These are phyloP conservation scores for Leptodontidium sp. DNA, from an alignment of 2,329 filamentous ascomycete genomes.

Conservation along the genomic window DNA sequence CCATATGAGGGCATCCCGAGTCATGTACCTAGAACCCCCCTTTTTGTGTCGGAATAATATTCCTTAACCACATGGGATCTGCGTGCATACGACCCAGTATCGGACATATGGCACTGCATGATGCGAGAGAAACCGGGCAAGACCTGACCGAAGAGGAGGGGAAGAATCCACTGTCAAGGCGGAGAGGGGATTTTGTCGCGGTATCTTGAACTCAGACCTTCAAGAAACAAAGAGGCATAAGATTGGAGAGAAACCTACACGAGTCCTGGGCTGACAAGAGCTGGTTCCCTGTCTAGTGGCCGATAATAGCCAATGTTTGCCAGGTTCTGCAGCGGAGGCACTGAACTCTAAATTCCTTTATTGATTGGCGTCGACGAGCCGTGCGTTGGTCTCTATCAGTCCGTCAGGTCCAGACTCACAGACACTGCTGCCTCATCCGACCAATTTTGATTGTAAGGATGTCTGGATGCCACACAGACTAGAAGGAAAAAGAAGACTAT, in stretches of 20 bases:
- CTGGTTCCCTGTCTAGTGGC: slow-evolving; percentile 9
- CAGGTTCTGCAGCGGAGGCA: slow-evolving; percentile 2
- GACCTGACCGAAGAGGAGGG: neutral
- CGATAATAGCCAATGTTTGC: neutral
- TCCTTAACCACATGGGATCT: slow-evolving; percentile 1
- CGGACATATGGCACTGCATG: slow-evolving; percentile 7
- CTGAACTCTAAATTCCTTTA: slow-evolving; percentile 8
- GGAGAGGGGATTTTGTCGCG: slow-evolving; percentile 3
- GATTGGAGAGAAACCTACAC: slow-evolving; percentile 1
- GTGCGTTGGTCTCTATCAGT: slow-evolving; percentile 7
- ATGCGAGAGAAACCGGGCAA: neutral
- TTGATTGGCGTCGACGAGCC: slow-evolving; percentile 11
- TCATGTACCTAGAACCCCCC: slow-evolving; percentile 1
- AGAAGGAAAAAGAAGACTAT: neutral
- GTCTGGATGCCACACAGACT: neutral
- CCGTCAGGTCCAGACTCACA: slow-evolving; percentile 1
- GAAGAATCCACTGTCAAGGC: slow-evolving; percentile 8
- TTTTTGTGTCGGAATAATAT: neutral
- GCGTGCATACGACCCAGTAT: slow-evolving; percentile 8
- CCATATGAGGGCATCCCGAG: neutral
- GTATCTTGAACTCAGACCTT: slow-evolving; percentile 1
- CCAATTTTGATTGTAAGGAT: slow-evolving; percentile 6
- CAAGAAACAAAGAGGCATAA: neutral
- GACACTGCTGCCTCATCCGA: slow-evolving; percentile 2
- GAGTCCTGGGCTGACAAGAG: neutral